Percentiles rank a stretch among this genome's conserved stretches.
Evolutionary conservation across 495 filamentous ascomycete species (phyloP).

Genomic region (Daldinia loculata): DNA sequence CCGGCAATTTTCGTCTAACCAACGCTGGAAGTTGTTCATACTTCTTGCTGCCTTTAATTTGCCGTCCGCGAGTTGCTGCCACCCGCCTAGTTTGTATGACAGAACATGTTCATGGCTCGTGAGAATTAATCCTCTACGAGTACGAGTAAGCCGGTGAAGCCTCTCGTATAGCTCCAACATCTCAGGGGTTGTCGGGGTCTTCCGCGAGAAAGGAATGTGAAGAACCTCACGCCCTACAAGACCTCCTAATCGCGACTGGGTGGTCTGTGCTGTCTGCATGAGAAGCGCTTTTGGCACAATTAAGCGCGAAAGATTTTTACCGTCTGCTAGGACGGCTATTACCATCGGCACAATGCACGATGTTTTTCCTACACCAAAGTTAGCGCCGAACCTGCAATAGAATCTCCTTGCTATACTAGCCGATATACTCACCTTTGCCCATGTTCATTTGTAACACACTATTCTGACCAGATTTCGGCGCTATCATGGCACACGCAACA

Average conservation of each 20-base stretch:
- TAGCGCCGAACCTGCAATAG: not conserved
- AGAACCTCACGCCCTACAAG: slow-evolving; percentile 56
- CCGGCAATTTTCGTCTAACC: slow-evolving; percentile 54
- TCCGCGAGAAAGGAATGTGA: slow-evolving; percentile 63
- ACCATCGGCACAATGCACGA: slow-evolving; percentile 66
- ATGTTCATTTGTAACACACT: slow-evolving; percentile 66
- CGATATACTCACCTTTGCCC: slow-evolving; percentile 55
- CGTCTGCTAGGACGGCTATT: slow-evolving; percentile 57
- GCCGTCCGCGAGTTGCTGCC: slow-evolving; percentile 55
- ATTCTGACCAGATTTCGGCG: slow-evolving; percentile 55
- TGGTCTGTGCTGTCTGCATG: slow-evolving; percentile 59
- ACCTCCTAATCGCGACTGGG: slow-evolving; percentile 58
- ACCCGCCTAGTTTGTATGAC: slow-evolving; percentile 61
- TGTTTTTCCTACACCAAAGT: slow-evolving; percentile 52
- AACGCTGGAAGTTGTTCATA: slow-evolving; percentile 58
- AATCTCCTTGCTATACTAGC: not conserved
- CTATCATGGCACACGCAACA: slow-evolving; percentile 62
- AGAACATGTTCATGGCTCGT: slow-evolving; percentile 61
- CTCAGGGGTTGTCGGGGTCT: slow-evolving; percentile 45
- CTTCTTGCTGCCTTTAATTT: slow-evolving; percentile 48
- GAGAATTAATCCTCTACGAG: slow-evolving; percentile 53
- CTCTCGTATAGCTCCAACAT: slow-evolving; percentile 48
- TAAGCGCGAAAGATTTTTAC: slow-evolving; percentile 53
- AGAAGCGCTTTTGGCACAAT: slow-evolving; percentile 63
- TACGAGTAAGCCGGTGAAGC: slow-evolving; percentile 49